These are phyloP conservation scores for Fusarium oxysporum DNA, from an alignment of 2,329 filamentous ascomycete genomes.

Conservation along the genomic window DNA sequence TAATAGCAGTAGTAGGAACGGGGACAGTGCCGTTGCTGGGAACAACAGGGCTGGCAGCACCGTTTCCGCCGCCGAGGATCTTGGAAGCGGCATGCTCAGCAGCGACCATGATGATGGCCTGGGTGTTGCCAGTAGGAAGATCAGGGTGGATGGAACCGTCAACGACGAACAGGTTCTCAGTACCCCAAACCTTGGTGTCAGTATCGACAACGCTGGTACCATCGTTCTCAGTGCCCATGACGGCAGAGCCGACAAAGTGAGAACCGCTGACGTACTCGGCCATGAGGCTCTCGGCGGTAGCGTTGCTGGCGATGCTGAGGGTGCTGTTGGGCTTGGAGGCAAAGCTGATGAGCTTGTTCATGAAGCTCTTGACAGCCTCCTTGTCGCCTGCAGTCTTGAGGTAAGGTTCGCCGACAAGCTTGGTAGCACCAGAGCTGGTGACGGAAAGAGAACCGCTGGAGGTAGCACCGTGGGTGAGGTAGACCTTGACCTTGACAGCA, in stretches of 20 bases:
- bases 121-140: constrained; percentile 75
- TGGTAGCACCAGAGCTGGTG: constrained; percentile 54
- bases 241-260: constrained; percentile 70
- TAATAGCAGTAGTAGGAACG: neutral
- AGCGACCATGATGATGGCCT: constrained; percentile 71
- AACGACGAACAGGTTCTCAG: constrained; percentile 75
- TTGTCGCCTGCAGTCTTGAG: constrained; percentile 49
- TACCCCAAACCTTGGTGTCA: constrained; percentile 74
- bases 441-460: constrained; percentile 60
- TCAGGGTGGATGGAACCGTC: constrained; percentile 78
- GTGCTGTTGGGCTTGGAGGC: constrained; percentile 68
- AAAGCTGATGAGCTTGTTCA: constrained; percentile 73
- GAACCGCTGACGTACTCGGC: constrained; percentile 63
- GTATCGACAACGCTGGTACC: constrained; percentile 71
- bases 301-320: constrained; percentile 61
- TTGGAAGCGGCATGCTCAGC: constrained; percentile 67
- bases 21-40: constrained; percentile 12
- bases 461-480: constrained; percentile 62
- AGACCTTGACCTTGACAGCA: constrained; percentile 60
- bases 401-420: constrained; percentile 53
- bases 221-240: constrained; percentile 66
- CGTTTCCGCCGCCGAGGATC: constrained; percentile 26
- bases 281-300: constrained; percentile 64
- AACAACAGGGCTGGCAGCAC: neutral
- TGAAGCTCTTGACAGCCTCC: constrained; percentile 60